Percentiles rank a stretch among this genome's conserved stretches.
phyloP scores from a whole-genome alignment of 1,284 basidiomycete species.

The Kalmanozyma brasiliensis region DNA sequence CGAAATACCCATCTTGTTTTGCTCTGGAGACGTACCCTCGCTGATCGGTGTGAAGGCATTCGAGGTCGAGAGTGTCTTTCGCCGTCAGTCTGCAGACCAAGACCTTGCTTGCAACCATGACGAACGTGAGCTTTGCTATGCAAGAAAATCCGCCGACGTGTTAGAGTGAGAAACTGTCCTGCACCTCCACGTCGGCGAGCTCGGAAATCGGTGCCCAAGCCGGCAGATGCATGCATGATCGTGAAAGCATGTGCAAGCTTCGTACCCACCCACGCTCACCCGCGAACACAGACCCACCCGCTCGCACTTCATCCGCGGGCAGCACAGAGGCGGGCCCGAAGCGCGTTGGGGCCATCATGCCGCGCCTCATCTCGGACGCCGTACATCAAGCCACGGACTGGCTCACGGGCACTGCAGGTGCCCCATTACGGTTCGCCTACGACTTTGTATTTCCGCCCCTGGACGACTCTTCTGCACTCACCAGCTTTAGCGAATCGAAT shows the following conservation, averaged over 20 bases:
- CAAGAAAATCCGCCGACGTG: too few species aligned
- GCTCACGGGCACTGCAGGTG: conserved; percentile 16
- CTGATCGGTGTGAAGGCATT: too few species aligned
- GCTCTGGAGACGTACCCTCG: too few species aligned
- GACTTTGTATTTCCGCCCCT: conserved; percentile 47
- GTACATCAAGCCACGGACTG: conserved; percentile 24
- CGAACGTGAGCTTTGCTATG: too few species aligned
- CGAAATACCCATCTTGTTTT: background rate
- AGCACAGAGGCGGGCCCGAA: background rate
- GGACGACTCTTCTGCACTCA: conserved; percentile 5
- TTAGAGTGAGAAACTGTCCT: too few species aligned
- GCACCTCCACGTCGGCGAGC: conserved; percentile 22
- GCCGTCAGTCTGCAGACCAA: too few species aligned
- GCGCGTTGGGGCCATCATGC: conserved; percentile 23
- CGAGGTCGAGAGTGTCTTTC: too few species aligned
- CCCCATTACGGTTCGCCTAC: conserved; percentile 30
- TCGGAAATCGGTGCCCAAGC: conserved; percentile 13
- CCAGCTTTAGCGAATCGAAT: background rate
- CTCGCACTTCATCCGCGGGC: too few species aligned
- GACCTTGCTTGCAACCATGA: too few species aligned
- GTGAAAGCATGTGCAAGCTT: too few species aligned
- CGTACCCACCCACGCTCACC: background rate
- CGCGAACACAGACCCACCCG: background rate
- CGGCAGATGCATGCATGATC: background rate
- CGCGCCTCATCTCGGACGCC: conserved; percentile 17